These are phyloP conservation scores for Skeletonema grethae DNA, from an alignment of 108 stramenopile genomes.

Conservation along the genomic window DNA sequence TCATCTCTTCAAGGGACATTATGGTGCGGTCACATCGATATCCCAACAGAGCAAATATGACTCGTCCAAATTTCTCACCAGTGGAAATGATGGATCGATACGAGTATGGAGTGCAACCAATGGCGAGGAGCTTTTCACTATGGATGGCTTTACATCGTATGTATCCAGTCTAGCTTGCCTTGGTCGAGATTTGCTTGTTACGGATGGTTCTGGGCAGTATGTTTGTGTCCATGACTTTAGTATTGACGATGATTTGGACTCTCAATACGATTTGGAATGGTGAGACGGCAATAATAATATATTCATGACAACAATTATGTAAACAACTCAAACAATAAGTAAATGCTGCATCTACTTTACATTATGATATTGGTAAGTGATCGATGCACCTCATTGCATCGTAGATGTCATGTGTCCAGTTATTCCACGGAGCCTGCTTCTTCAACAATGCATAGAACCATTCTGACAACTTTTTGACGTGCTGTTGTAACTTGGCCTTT, in stretches of 20 bases:
- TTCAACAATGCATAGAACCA: constrained; percentile 79
- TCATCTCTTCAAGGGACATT: constrained; percentile 54
- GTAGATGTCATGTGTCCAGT: constrained; percentile 78
- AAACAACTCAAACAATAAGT: neutral
- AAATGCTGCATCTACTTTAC: neutral
- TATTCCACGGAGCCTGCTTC: constrained; percentile 71
- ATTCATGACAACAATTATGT: neutral
- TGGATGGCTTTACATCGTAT: constrained; percentile 63
- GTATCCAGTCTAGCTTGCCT: constrained; percentile 60
- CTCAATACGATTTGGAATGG: constrained; percentile 53
- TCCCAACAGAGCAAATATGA: constrained; percentile 38
- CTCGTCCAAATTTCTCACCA: constrained; percentile 51
- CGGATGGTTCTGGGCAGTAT: constrained; percentile 64
- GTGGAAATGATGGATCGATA: constrained; percentile 56
- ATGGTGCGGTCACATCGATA: constrained; percentile 55
- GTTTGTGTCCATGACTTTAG: constrained; percentile 81
- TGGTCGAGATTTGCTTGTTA: constrained; percentile 55
- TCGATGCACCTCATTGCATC: constrained; percentile 86
- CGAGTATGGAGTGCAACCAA: constrained; percentile 54
- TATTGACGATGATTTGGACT: constrained; percentile 25
- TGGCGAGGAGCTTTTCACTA: constrained; percentile 56
- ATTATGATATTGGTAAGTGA: constrained; percentile 61
- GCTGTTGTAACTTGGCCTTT: constrained; percentile 19
- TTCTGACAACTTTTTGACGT: constrained; percentile 54
- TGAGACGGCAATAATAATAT: constrained; percentile 8